A percentile compares a stretch with the other conserved stretches of the same genome.
phyloP scores from a whole-genome alignment of 768 basidiomycete species.

The Russula brevipes region DNA sequence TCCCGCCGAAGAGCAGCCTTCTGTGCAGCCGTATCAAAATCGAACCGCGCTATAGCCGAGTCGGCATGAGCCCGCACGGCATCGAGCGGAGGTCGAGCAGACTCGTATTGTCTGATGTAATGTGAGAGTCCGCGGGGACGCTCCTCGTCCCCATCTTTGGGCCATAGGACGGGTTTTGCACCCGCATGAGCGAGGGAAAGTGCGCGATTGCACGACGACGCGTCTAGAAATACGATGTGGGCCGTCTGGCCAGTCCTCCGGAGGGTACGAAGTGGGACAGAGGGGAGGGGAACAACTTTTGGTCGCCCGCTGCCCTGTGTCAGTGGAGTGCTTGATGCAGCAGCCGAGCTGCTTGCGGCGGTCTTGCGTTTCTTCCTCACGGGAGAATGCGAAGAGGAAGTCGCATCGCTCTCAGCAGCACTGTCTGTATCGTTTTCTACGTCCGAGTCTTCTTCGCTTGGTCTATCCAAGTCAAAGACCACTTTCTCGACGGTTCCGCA shows the following conservation, averaged over 20 bases:
- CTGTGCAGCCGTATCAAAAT: slow-evolving; percentile 59
- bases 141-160: slow-evolving; percentile 40
- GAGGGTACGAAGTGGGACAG: slow-evolving; percentile 46
- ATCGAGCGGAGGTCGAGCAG: slow-evolving; percentile 72
- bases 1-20: slow-evolving; percentile 40
- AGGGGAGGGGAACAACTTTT: slow-evolving; percentile 57
- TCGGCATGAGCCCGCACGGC: slow-evolving; percentile 75
- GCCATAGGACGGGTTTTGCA: slow-evolving; percentile 60
- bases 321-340: slow-evolving; percentile 21
- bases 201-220: slow-evolving; percentile 63
- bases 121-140: slow-evolving; percentile 67
- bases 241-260: slow-evolving; percentile 62
- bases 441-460: slow-evolving; percentile 34
- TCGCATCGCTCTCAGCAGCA: slow-evolving; percentile 28
- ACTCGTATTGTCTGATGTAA: slow-evolving; percentile 57
- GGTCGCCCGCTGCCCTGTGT: slow-evolving; percentile 34
- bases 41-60: slow-evolving; percentile 68
- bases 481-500: slow-evolving; percentile 76
- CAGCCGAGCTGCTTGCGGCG: slow-evolving; percentile 7
- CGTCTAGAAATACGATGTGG: slow-evolving; percentile 68
- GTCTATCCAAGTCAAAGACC: slow-evolving; percentile 50
- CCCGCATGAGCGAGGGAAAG: slow-evolving; percentile 39
- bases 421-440: slow-evolving; percentile 37
- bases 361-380: slow-evolving; percentile 35
- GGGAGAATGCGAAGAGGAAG: slow-evolving; percentile 15